These are phyloP conservation scores for Colletotrichum sp. DNA, from an alignment of 2,329 filamentous ascomycete genomes.

Conservation along the genomic window DNA sequence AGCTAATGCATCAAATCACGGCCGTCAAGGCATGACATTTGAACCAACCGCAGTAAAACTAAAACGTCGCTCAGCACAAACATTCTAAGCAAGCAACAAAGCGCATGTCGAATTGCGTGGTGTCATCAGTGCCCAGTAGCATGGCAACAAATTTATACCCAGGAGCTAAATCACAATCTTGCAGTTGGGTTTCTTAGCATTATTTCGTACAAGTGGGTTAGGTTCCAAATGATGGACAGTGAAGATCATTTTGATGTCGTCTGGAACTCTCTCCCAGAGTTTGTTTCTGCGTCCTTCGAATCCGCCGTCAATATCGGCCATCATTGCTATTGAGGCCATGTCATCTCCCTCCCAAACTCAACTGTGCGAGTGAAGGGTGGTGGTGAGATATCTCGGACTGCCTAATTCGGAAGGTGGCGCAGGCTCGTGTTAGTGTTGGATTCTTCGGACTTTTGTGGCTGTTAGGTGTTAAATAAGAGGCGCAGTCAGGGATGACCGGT, in stretches of 20 bases:
- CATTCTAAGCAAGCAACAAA: fast-evolving
- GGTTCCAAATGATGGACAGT: not conserved
- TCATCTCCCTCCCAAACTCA: not conserved
- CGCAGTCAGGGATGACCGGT: not conserved
- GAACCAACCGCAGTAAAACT: not conserved
- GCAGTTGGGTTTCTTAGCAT: not conserved
- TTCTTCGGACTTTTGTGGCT: not conserved
- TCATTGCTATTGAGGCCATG: not conserved
- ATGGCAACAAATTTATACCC: not conserved
- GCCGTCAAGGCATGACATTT: not conserved
- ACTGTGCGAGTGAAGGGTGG: not conserved
- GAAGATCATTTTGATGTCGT: not conserved
- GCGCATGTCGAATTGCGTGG: fast-evolving
- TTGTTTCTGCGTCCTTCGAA: not conserved
- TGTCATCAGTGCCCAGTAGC: not conserved
- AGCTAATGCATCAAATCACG: not conserved
- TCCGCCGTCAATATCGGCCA: not conserved
- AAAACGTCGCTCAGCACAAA: not conserved
- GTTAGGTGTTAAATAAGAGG: not conserved
- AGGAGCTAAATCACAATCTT: not conserved
- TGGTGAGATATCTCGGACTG: not conserved
- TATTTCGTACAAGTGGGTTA: not conserved
- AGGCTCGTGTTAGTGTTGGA: not conserved
- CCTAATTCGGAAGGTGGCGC: not conserved
- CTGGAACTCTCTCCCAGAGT: not conserved